Evolutionary conservation across 2,329 filamentous ascomycete species (phyloP), one percentile per base, ranked within the genome.

Genomic region (Exophiala alcalophila): DNA sequence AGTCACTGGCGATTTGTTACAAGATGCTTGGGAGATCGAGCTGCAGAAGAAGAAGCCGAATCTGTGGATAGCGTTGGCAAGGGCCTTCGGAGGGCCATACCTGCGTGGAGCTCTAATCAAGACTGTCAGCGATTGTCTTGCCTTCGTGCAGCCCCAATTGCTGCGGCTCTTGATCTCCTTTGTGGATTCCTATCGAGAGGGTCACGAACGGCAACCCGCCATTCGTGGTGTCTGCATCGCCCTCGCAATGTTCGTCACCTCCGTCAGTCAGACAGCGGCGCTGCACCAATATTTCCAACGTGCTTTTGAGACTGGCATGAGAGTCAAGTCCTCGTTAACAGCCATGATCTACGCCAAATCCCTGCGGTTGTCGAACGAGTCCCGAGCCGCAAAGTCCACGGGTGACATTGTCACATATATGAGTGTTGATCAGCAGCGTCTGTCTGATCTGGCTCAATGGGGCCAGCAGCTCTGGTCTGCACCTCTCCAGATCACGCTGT

Each of bases 371-470:
- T 97, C 91, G 4, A 97, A 94, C 57, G 92, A 98, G 67, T 92
- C 92, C 6, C 80, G 91, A 40, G 78, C 89, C 2, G 69, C 81
- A 30, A 96, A 97, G 68, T 86, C 87, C 0, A 98, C 92, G 0
- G 92, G 92, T 44, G 94, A 98, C 59, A 97, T 98, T 59, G 92
- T 98, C 63, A 98, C 98, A 62, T 92, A 95, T 67, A 98, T 98
- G 91, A 92, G 94, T 31, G 91, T 98, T 7, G 92, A 98, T 62
- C 91, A 91, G 10, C 92, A 98, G 66, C 84, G 94, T 53, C 76
- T 98, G 12, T 86, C 96, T 59, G 92, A 98, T 66, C 72, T 98
- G 44, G 88, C 91, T 2, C 94, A 98, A 60, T 98, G 92, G 62
- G 89, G 87, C 12, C 90, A 94, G 61, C 91, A 97, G 64, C 71